These are phyloP conservation scores for Backusella tarrabulga DNA, from an alignment of 192 early-diverging fungal species.

Conservation along the genomic window DNA sequence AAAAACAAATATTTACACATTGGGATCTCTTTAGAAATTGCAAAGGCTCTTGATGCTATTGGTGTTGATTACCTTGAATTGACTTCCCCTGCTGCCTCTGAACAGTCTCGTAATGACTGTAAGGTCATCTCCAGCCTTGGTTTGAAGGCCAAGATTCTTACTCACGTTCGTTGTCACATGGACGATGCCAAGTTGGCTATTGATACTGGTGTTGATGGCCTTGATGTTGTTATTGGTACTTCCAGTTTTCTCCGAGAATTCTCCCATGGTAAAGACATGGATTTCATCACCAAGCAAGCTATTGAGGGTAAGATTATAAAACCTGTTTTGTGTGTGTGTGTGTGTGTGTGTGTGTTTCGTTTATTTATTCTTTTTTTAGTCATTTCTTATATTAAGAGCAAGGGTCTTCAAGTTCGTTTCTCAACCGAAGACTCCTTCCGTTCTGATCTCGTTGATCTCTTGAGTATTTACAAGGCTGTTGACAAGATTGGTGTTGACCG, in stretches of 20 bases:
- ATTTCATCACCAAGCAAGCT: constrained; percentile 93
- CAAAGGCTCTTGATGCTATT: constrained; percentile 96
- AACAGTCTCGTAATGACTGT: constrained; percentile 94
- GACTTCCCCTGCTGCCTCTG: constrained; percentile 94
- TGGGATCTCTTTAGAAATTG: constrained; percentile 62
- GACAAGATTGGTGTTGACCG: constrained; percentile 98
- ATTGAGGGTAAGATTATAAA: constrained; percentile 57
- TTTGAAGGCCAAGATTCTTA: constrained; percentile 96
- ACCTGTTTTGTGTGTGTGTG: neutral
- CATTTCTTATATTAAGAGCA: constrained; percentile 92
- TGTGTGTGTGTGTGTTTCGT: neutral
- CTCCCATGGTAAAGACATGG: constrained; percentile 99
- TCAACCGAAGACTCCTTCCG: constrained; percentile 99
- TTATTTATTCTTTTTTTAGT: constrained; percentile 42
- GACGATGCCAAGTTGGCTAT: constrained; percentile 96
- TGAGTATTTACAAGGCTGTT: constrained; percentile 94
- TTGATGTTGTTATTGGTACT: constrained; percentile 98
- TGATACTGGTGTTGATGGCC: constrained; percentile 95
- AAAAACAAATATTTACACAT: neutral
- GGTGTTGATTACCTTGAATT: constrained; percentile 99
- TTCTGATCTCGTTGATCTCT: constrained; percentile 93
- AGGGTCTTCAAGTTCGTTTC: constrained; percentile 97
- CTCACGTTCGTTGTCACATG: constrained; percentile 98
- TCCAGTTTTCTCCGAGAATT: constrained; percentile 95
- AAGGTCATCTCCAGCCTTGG: constrained; percentile 88